Evolutionary conservation across 176 grass and related monocot species (phyloP), one percentile per base, ranked within the genome.

Genomic region (Phragmites australis): DNA sequence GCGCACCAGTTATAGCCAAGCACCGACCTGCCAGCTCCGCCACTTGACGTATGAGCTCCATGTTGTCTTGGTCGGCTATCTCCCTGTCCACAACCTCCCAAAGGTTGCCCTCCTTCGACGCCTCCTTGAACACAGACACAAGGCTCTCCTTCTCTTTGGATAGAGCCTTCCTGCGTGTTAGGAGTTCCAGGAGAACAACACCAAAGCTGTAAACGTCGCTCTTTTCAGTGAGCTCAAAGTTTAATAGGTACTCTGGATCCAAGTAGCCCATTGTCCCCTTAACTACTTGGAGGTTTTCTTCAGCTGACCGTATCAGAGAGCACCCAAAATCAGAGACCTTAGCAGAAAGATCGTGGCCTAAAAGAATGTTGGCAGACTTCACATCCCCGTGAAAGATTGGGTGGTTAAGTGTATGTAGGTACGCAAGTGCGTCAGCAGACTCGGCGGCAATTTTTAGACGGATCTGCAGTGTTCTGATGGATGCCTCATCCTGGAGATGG

Each of bases 291-390:
- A 26, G 15, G 3, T 25, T 56, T 0, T 80, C 50, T n/a, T 68
- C 37, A 1, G 6, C 12, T 21, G 78, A 41, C 17, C 37, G 9
- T n/a, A 69, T 69, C 23, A 31, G 68, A 0, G 65, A 81, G 37
- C 62, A 83, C 8, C 81, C 70, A 31, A 83, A 83, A 44, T 83
- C 81, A 16, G 81, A 83, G 9, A 83, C 70, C 26, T 75, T 83
- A 0, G 70, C 81, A 0, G 19, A 31, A 1, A 74, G 61, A n/a
- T 75, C 56, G 18, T 65, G 17, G 19, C 39, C 39, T 8, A 83
- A 13, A 34, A 83, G 71, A 14, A 83, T 67, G 27, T 83, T 83
- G 47, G 40, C 49, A 0, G 81, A 83, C 19, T 75, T 75, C 0
- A 83, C 81, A 23, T 83, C 81, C 4, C 81, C 71, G 42, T 75